Evolutionary conservation across 1,284 basidiomycete genomes (phyloP).

Genomic region (Moesziomyces globuligerus): DNA sequence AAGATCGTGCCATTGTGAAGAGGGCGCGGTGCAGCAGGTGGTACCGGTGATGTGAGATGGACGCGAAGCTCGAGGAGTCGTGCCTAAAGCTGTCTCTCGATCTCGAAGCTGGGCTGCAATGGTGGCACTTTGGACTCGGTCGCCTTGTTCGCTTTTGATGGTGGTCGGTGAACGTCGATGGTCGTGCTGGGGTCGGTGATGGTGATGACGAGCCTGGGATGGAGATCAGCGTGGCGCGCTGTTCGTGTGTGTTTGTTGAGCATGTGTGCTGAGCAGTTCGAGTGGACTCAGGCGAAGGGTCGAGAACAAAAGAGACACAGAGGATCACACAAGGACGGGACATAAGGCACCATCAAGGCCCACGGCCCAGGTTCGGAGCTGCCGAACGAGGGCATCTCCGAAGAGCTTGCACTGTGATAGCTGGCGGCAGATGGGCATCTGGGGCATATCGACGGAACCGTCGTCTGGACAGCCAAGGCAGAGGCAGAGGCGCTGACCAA

Average conservation of each 20-base stretch:
- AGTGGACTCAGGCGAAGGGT: background rate
- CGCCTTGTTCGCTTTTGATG: background rate
- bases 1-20: constrained; percentile 13
- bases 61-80: background rate
- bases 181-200: background rate
- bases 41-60: background rate
- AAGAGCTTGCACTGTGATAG: background rate
- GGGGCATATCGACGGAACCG: background rate
- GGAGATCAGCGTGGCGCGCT: no score
- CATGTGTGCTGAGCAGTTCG: background rate
- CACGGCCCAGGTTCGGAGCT: background rate
- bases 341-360: background rate
- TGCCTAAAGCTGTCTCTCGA: background rate
- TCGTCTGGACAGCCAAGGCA: background rate
- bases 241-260: no score
- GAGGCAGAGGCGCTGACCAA: background rate
- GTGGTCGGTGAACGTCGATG: background rate
- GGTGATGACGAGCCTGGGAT: background rate
- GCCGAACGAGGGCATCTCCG: background rate
- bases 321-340: background rate
- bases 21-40: background rate
- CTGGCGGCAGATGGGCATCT: no score
- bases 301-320: background rate
- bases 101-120: no score
- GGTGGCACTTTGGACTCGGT: no score